Conservation (phyloP, 164 flowering plant genomes). For the Berberis thunbergii region DNA sequence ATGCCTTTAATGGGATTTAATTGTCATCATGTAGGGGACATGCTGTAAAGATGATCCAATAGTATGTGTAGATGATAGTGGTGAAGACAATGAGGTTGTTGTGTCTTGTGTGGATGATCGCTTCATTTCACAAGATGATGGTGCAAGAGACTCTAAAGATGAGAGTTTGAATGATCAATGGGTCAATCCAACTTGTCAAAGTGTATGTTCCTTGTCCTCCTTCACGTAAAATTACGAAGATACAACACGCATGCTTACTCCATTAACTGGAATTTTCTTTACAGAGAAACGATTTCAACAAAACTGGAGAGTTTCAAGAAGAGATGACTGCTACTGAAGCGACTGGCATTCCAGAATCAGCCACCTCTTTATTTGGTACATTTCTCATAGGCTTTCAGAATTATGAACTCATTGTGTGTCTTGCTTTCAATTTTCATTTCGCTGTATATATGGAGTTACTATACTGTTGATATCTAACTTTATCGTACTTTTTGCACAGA, state of each 20-base stretch:
- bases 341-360: slow-evolving; percentile 7
- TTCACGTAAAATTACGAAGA: background rate
- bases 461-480: background rate
- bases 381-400: background rate
- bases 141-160: background rate
- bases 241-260: no score
- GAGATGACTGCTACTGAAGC: slow-evolving; percentile 7
- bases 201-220: background rate
- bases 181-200: no score
- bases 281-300: slow-evolving; percentile 16
- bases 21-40: no score
- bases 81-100: no score
- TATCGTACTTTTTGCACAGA: slow-evolving; percentile 10
- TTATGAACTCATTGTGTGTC: background rate
- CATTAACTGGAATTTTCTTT: slow-evolving; percentile 6
- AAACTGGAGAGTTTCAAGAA: slow-evolving; percentile 10
- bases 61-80: no score
- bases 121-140: slow-evolving; percentile 2
- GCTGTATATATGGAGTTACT: background rate
- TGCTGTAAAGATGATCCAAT: no score
- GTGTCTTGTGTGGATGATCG: no score
- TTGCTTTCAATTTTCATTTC: background rate
- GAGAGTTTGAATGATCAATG: slow-evolving; percentile 3
- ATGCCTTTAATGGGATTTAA: no score
- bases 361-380: slow-evolving; percentile 19